phyloP scores from a whole-genome alignment of 768 basidiomycete species.

The Coprinopsis strossmayeri region DNA sequence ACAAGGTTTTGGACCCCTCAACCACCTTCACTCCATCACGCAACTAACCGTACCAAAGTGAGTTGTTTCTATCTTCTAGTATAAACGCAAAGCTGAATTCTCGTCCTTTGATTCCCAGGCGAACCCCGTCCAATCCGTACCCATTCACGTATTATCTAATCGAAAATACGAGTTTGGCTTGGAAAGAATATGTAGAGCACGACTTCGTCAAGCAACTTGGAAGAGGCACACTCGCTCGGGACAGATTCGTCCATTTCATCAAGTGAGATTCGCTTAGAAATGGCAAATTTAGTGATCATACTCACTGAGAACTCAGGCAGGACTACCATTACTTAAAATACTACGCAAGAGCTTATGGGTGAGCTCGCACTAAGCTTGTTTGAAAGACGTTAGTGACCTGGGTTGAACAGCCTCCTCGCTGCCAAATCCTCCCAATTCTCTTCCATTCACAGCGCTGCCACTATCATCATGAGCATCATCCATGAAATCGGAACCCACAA shows the following conservation, averaged over 20 bases:
- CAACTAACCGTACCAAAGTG: constrained; percentile 45
- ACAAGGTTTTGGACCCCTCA: constrained; percentile 75
- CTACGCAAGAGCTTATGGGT: constrained; percentile 81
- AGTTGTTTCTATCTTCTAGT: neutral
- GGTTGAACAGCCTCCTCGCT: constrained; percentile 51
- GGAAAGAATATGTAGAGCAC: constrained; percentile 78
- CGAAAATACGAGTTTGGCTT: constrained; percentile 41
- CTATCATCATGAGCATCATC: constrained; percentile 57
- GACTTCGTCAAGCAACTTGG: constrained; percentile 78
- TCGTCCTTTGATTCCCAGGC: constrained; percentile 37
- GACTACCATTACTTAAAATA: constrained; percentile 80
- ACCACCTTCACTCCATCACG: constrained; percentile 67
- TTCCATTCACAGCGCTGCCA: constrained; percentile 55
- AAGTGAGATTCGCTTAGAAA: constrained; percentile 54
- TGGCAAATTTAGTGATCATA: no score
- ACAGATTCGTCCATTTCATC: constrained; percentile 80
- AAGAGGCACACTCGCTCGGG: constrained; percentile 55
- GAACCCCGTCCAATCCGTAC: constrained; percentile 52
- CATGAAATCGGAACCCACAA: constrained; percentile 70
- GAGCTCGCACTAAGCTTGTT: no score
- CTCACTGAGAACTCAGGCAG: constrained; percentile 58
- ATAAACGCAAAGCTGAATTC: no score
- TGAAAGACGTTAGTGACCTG: no score
- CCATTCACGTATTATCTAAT: constrained; percentile 67
- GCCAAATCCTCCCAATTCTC: constrained; percentile 67